A percentile compares a stretch with the other conserved stretches of the same genome.
Evolutionary conservation across 2,329 filamentous ascomycete species (phyloP).

Genomic region (Talaromyces sp.): DNA sequence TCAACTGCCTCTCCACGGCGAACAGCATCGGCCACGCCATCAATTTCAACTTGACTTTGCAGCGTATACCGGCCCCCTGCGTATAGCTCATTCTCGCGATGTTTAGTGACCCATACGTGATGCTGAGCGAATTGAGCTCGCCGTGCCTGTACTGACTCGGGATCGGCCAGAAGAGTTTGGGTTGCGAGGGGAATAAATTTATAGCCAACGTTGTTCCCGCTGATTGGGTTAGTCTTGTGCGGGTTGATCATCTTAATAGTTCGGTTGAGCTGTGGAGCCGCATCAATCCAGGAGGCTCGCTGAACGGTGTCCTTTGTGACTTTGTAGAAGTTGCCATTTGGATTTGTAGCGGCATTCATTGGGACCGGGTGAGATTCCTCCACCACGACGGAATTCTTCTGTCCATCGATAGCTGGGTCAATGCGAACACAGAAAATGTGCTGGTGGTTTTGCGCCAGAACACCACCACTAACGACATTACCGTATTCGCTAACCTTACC

Average conservation of each 20-base stretch:
- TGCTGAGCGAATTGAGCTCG: slow-evolving; percentile 60
- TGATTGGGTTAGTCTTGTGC: slow-evolving; percentile 55
- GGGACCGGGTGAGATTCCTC: slow-evolving; percentile 63
- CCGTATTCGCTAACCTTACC: slow-evolving; percentile 65
- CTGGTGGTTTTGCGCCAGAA: slow-evolving; percentile 70
- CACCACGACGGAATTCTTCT: slow-evolving; percentile 57
- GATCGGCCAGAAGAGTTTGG: slow-evolving; percentile 60
- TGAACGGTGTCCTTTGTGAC: slow-evolving; percentile 51
- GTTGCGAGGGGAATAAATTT: slow-evolving; percentile 60
- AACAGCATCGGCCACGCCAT: slow-evolving; percentile 38
- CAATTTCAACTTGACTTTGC: slow-evolving; percentile 49
- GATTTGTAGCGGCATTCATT: slow-evolving; percentile 55
- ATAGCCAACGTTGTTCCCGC: slow-evolving; percentile 57
- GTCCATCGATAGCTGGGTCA: slow-evolving; percentile 62
- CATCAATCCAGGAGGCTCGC: slow-evolving; percentile 53
- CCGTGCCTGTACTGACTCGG: slow-evolving; percentile 54
- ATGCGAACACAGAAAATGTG: slow-evolving; percentile 73
- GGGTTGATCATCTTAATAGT: slow-evolving; percentile 63
- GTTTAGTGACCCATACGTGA: slow-evolving; percentile 58
- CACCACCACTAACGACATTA: slow-evolving; percentile 67
- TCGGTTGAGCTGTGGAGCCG: slow-evolving; percentile 47
- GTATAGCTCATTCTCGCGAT: slow-evolving; percentile 56
- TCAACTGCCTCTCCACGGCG: slow-evolving; percentile 36
- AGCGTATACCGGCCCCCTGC: slow-evolving; percentile 60
- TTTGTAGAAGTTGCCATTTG: slow-evolving; percentile 56